Base-by-base conservation (phyloP, 177 flowering plant genomes). In the Tripterygium wilfordii region DNA sequence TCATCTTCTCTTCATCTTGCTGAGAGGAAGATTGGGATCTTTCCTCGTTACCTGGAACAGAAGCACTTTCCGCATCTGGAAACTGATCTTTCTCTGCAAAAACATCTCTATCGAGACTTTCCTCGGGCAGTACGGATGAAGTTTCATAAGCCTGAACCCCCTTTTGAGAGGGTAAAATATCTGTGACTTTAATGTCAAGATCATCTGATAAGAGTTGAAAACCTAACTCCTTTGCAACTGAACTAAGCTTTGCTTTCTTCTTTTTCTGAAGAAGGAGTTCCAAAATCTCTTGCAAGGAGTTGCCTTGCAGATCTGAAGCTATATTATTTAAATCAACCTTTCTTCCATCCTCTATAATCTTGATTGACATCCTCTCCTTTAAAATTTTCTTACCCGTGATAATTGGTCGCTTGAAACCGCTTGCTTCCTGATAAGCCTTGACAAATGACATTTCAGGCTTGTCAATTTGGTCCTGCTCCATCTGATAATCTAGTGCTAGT, bases 161-260 rank as follows among this genome's bases (percentile, higher is more conserved):
- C 51, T 49, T 33, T 43, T 53, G 42, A 22, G 70, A 43, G 23
- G 65, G 64, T 53, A 51, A 36, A 20, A 61, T 30, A 56, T 76
- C 76, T 14, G 60, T 62, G 29, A 68, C 27, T 57, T 83, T 74
- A 22, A 91, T 67, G 44, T 74, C 71, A 40, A 80, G 26, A 74
- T 92, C 96, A 64, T 82, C 77, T 48, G 96, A 84, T 25, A 92
- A 56, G 56, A 92, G 94, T 61, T 82, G 82, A 53, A 92, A 88
- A 18, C 98, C 96, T 40, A 58, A 79, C 49, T 82, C 70, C 62
- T 79, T 76, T 35, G 94, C 96, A 39, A 88, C 63, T 20, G 68
- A 65, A 64, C 94, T 83, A 50, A 92, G 45, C 42, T 76, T 84
- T 15, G 55, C 51, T 56, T 66, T 71, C 58, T 80, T 78, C 60